phyloP scores from a whole-genome alignment of 352 stramenopile species.

The Phytophthora ohioensis region DNA sequence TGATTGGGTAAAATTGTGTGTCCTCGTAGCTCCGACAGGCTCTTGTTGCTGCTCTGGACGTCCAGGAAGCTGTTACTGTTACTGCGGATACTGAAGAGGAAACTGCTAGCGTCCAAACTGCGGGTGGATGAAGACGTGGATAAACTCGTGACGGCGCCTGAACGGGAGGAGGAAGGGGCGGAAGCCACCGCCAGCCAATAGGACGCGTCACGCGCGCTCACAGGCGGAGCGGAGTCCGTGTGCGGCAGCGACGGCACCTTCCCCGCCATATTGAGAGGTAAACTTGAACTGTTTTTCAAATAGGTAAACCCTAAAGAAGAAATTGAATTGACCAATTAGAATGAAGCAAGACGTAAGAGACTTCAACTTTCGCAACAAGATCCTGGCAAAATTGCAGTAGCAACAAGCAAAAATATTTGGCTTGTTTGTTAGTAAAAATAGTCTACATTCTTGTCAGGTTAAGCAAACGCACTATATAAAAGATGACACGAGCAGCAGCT shows the following conservation, averaged over 20 bases:
- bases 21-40: conserved; percentile 16
- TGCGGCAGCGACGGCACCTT: conserved; percentile 27
- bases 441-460: background rate
- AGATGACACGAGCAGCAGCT: conserved; percentile 38
- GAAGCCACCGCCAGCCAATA: conserved; percentile 72
- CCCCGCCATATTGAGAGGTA: conserved; percentile 7
- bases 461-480: background rate
- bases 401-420: background rate
- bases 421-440: conserved; percentile 17
- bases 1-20: conserved; percentile 6
- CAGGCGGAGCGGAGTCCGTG: conserved; percentile 43
- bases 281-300: background rate
- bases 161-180: conserved; percentile 43
- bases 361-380: background rate
- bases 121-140: conserved; percentile 33
- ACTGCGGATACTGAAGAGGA: conserved; percentile 33
- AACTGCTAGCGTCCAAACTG: conserved; percentile 40
- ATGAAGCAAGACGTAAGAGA: too few species aligned
- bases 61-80: conserved; percentile 29
- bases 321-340: background rate
- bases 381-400: background rate
- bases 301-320: background rate
- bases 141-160: background rate
- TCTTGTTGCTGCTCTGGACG: conserved; percentile 14
- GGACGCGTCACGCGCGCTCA: conserved; percentile 71